Evolutionary conservation across 306 rosid species (phyloP).

Genomic region (Dryas octopetala): DNA sequence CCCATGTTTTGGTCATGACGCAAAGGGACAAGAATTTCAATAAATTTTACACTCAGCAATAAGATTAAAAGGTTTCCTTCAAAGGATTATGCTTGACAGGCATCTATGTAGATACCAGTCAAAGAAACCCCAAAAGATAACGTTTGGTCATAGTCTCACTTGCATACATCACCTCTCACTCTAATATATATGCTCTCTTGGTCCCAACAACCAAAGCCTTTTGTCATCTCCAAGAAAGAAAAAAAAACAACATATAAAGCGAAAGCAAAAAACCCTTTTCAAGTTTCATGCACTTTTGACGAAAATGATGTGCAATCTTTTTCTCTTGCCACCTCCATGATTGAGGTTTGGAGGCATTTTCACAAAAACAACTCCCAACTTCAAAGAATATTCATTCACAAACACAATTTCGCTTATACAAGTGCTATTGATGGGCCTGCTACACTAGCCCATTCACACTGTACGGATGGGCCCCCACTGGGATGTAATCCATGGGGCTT

Average conservation of each 20-base stretch:
- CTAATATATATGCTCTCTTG: slow-evolving; percentile 7
- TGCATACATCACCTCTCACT: slow-evolving; percentile 22
- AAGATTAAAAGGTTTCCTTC: neutral
- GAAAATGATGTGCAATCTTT: slow-evolving; percentile 35
- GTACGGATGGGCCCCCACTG: slow-evolving; percentile 45
- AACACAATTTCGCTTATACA: slow-evolving; percentile 14
- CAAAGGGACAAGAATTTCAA: neutral
- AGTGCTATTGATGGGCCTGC: neutral
- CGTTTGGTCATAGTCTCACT: slow-evolving; percentile 20
- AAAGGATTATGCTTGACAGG: neutral
- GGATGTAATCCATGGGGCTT: slow-evolving; percentile 29
- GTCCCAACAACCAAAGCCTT: slow-evolving; percentile 51
- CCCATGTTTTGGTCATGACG: neutral
- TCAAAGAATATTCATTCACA: slow-evolving; percentile 16
- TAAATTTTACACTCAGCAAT: neutral
- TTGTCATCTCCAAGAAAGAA: slow-evolving; percentile 44
- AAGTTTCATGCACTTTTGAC: slow-evolving; percentile 41
- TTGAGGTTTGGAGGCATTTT: slow-evolving; percentile 12
- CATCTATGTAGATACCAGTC: neutral
- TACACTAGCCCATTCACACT: slow-evolving; percentile 23
- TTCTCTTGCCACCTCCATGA: slow-evolving; percentile 20
- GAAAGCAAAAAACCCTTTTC: slow-evolving; percentile 21
- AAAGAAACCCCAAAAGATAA: slow-evolving; percentile 3
- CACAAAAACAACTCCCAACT: neutral
- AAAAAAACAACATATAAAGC: slow-evolving; percentile 30